phyloP scores from a whole-genome alignment of 2,329 filamentous ascomycete genomes.

The Ramichloridium luteum region DNA sequence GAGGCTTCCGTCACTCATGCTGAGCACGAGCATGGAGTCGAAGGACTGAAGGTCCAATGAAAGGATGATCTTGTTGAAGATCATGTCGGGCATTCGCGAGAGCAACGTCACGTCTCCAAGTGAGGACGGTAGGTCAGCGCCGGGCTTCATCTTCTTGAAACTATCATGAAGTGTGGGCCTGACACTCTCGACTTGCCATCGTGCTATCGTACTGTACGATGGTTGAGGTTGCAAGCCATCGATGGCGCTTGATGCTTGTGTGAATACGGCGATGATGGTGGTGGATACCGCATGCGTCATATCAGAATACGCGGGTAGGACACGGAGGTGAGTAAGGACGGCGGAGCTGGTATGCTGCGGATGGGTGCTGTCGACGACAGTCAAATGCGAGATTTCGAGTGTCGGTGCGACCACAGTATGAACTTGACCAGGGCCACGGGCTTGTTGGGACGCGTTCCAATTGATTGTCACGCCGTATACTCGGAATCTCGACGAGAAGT shows the following conservation, averaged over 20 bases:
- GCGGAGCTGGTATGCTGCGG: slow-evolving; percentile 19
- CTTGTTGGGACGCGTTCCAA: slow-evolving; percentile 49
- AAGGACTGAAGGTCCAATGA: slow-evolving; percentile 53
- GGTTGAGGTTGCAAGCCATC: slow-evolving; percentile 46
- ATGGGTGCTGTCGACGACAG: slow-evolving; percentile 15
- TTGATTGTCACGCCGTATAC: slow-evolving; percentile 61
- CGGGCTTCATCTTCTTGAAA: slow-evolving; percentile 25
- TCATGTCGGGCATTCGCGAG: slow-evolving; percentile 54
- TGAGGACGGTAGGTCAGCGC: slow-evolving; percentile 8
- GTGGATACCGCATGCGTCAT: slow-evolving; percentile 39
- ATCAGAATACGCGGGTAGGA: slow-evolving; percentile 39
- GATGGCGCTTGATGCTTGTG: slow-evolving; percentile 31
- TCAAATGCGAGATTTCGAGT: slow-evolving; percentile 18
- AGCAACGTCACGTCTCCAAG: slow-evolving; percentile 34
- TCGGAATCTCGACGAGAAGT: slow-evolving; percentile 58
- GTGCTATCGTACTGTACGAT: slow-evolving; percentile 62
- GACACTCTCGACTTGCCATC: slow-evolving; percentile 62
- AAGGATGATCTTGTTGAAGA: slow-evolving; percentile 58
- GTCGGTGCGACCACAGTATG: slow-evolving; percentile 19
- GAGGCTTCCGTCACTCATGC: slow-evolving; percentile 67
- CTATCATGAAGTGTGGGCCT: slow-evolving; percentile 22
- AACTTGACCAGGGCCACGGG: slow-evolving; percentile 16
- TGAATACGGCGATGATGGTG: slow-evolving; percentile 62
- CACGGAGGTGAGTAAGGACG: slow-evolving; percentile 15
- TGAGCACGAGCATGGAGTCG: slow-evolving; percentile 59